Conservation (phyloP, 1,284 basidiomycete genomes). For the Vanrija pseudolonga region DNA sequence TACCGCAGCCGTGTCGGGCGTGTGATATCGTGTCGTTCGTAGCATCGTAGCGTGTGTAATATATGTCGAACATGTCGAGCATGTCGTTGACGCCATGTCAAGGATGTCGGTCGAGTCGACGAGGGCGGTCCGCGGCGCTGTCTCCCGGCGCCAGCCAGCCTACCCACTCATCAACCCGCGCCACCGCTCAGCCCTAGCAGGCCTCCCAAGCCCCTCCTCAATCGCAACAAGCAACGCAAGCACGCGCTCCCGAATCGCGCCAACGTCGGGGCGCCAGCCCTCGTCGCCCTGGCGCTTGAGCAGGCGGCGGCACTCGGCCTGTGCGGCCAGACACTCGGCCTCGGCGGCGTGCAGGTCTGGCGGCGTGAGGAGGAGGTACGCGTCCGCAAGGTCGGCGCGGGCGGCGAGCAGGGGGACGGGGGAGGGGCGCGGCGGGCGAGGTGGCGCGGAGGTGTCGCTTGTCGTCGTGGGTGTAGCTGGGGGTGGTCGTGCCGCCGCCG, state of each 20-base stretch:
- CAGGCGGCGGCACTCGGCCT: conserved; percentile 19
- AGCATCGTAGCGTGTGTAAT: too few relatives aligned
- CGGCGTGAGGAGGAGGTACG: conserved; percentile 12
- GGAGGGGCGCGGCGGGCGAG: neutral
- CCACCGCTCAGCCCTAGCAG: conserved; percentile 21
- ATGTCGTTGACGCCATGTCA: too few relatives aligned
- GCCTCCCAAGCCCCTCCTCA: conserved; percentile 28
- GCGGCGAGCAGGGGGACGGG: conserved; percentile 14
- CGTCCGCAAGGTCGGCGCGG: conserved; percentile 25
- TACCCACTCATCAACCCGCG: neutral
- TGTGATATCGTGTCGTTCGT: too few relatives aligned
- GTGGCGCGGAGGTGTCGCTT: too few relatives aligned
- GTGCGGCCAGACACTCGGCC: conserved; percentile 22
- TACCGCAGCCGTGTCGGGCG: too few relatives aligned
- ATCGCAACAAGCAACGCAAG: conserved; percentile 19
- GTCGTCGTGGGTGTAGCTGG: neutral
- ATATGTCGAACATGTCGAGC: too few relatives aligned
- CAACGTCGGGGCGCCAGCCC: conserved; percentile 5
- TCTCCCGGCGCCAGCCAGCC: too few relatives aligned
- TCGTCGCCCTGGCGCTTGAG: conserved; percentile 8
- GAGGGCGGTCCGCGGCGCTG: too few relatives aligned
- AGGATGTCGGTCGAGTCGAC: too few relatives aligned
- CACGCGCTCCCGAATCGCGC: conserved; percentile 16
- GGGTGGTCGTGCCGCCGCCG: neutral
- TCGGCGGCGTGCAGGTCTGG: conserved; percentile 22